Base-by-base conservation (phyloP, 208 protist genomes). In the Tritrichomonas musculus region DNA sequence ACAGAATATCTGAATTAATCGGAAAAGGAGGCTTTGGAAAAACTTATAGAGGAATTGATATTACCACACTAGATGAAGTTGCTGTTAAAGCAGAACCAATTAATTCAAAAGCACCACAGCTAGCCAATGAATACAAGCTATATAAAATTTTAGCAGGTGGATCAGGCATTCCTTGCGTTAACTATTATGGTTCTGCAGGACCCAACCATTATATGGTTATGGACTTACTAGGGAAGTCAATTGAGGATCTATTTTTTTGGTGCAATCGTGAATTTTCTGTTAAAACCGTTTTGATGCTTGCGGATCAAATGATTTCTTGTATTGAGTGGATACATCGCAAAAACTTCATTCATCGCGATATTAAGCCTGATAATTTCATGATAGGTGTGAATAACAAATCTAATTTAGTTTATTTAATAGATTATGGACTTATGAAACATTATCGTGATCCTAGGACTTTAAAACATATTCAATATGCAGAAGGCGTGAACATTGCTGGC, bases 201-300 rank as follows among this genome's bases (percentile, higher is more conserved):
- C 97, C 98, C 73, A 99, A 99, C 94, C 98, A 99, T 93, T 97
- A 99, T 25, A 97, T 99, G 96, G 98, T 99, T 44, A 99, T 99
- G 95, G 98, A 99, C 82, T 94, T 99, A 11, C 95, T 99, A 1
- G 99, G 98, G 0, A 98, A 98, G 14, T 97, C 95, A 60, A 95
- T 99, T 20, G 98, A 99, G 93, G 98, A 99, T 94, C 94, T 99
- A 11, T 99, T 99, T 93, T 97, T 97, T 65, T 96, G 97, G 64
- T 98, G 97, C 94, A 50, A 57, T 64, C 95, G 96, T 49, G 96
- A 96, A 80, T 99, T 99, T 93, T 97, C 97, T 41, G 94, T 99
- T 36, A 99, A 99, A 95, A 99, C 99, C 14, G 97, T 98, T 17
- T 95, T 98, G 5, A 98, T 99, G 97, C 94, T 99, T 9, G 98